These are phyloP conservation scores for Botryosphaeria dothidea DNA, from an alignment of 2,329 filamentous ascomycete species.

Conservation along the genomic window DNA sequence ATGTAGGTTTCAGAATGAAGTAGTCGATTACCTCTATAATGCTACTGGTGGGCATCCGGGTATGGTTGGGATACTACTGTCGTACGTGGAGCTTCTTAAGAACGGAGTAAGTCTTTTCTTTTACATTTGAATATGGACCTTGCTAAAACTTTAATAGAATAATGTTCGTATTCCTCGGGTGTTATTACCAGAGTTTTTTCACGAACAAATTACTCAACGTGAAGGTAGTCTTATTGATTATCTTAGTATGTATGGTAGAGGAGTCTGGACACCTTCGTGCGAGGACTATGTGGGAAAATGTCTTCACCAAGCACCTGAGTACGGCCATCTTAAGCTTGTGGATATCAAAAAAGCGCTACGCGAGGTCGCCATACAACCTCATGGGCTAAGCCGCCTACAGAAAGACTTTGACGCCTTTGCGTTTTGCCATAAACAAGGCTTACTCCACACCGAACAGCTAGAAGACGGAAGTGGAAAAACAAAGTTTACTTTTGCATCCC, in stretches of 20 bases:
- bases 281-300: not conserved
- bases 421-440: not conserved
- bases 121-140: not conserved
- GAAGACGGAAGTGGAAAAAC: not conserved
- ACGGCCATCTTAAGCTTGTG: not conserved
- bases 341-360: not conserved
- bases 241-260: not conserved
- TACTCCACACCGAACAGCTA: slow-evolving; percentile 17
- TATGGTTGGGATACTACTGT: not conserved
- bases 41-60: not conserved
- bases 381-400: not conserved
- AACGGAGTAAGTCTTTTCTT: not conserved
- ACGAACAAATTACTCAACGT: not conserved
- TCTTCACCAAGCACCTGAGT: not conserved
- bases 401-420: not conserved
- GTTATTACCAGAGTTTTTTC: not conserved
- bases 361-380: not conserved
- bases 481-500: slow-evolving; percentile 22
- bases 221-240: not conserved
- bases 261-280: not conserved
- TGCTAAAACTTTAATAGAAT: not conserved
- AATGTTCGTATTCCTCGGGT: not conserved
- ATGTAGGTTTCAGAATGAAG: not conserved
- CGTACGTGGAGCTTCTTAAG: not conserved
- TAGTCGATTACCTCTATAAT: not conserved